A percentile compares a stretch with the other conserved stretches of the same genome.
These are phyloP conservation scores for Trypanosoma lewisi DNA, from an alignment of 208 protist species.

Conservation along the genomic window DNA sequence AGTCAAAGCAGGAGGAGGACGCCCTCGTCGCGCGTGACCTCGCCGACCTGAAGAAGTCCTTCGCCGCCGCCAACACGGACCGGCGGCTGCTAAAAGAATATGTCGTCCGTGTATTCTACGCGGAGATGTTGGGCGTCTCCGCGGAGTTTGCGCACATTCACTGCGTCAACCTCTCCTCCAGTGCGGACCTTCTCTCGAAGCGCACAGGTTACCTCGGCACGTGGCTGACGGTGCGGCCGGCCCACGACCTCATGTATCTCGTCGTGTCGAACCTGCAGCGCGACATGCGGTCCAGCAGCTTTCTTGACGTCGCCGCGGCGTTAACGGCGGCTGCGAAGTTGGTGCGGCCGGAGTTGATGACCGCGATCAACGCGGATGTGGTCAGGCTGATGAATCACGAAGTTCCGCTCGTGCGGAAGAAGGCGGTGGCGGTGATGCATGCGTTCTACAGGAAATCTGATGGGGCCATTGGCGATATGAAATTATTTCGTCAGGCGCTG, in stretches of 20 bases:
- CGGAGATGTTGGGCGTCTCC: constrained; percentile 93
- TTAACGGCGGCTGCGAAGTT: constrained; percentile 87
- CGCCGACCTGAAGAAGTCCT: constrained; percentile 40
- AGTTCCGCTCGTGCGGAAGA: constrained; percentile 90
- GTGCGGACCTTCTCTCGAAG: constrained; percentile 55
- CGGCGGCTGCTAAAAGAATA: constrained; percentile 71
- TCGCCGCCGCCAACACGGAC: constrained; percentile 29
- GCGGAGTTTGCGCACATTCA: constrained; percentile 94
- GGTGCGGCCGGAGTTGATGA: constrained; percentile 86
- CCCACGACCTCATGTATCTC: constrained; percentile 93
- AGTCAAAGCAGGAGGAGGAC: constrained; percentile 85
- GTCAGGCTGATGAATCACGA: constrained; percentile 44
- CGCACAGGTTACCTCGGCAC: constrained; percentile 92
- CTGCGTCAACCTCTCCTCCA: constrained; percentile 95
- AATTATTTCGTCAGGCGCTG: constrained; percentile 72
- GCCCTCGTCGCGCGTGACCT: constrained; percentile 64
- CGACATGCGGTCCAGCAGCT: constrained; percentile 90
- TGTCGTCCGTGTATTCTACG: constrained; percentile 92
- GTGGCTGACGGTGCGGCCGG: constrained; percentile 78
- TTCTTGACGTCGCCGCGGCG: constrained; percentile 86
- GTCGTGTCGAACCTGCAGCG: constrained; percentile 93
- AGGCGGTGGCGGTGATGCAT: constrained; percentile 89
- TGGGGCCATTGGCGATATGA: constrained; percentile 31
- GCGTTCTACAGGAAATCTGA: constrained; percentile 67
- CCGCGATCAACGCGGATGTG: constrained; percentile 79